Evolutionary conservation across 352 stramenopile species (phyloP).

Genomic region (Globisporangium polare): DNA sequence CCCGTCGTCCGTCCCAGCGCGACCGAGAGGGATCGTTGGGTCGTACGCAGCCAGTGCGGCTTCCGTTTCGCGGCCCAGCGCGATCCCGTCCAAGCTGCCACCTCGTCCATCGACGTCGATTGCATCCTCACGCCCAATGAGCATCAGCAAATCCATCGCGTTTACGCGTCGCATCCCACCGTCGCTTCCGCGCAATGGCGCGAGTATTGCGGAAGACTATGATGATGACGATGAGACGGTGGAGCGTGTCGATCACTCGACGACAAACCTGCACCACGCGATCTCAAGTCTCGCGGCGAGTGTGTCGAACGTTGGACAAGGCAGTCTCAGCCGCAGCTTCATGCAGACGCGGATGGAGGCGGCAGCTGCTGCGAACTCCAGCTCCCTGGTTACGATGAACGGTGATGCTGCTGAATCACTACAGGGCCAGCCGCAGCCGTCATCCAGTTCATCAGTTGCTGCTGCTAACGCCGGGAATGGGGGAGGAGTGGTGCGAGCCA

Average conservation of each 20-base stretch:
- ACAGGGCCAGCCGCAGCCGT: constrained; percentile 11
- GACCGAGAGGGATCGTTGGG: constrained; percentile 11
- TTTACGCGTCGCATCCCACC: constrained; percentile 40
- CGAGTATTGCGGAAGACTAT: constrained; percentile 10
- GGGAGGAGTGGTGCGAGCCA: constrained; percentile 21
- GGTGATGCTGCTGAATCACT: background rate
- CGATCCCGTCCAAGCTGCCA: constrained; percentile 27
- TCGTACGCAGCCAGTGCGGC: background rate
- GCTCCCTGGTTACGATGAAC: background rate
- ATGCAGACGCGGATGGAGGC: constrained; percentile 37
- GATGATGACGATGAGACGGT: constrained; percentile 46
- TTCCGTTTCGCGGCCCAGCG: constrained; percentile 6
- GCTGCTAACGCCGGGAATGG: background rate
- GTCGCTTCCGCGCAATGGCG: constrained; percentile 5
- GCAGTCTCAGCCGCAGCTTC: constrained; percentile 67
- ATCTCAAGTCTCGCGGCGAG: constrained; percentile 83
- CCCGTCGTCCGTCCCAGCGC: constrained; percentile 6
- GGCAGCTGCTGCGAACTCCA: background rate
- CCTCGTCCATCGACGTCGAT: constrained; percentile 55
- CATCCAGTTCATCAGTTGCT: constrained; percentile 3
- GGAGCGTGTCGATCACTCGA: constrained; percentile 67
- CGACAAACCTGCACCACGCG: constrained; percentile 73
- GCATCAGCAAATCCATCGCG: constrained; percentile 79
- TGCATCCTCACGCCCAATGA: constrained; percentile 52
- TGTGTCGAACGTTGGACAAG: constrained; percentile 69